Percentiles rank a stretch among this genome's conserved stretches.
Evolutionary conservation across 1,284 basidiomycete genomes (phyloP).

Genomic region (Rhodotorula sp.): DNA sequence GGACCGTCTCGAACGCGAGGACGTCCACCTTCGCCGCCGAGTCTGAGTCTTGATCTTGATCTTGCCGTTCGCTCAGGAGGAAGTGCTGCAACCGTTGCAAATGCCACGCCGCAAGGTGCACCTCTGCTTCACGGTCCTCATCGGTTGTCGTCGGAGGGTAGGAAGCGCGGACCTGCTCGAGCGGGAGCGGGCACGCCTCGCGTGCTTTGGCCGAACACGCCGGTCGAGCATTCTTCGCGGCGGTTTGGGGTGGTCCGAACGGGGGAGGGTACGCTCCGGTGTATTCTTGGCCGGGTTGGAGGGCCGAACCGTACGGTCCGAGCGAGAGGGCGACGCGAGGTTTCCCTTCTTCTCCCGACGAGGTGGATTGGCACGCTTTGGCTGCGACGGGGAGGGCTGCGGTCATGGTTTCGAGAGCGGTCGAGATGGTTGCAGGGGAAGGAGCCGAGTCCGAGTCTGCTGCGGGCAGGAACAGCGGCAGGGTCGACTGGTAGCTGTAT

Average conservation of each 20-base stretch:
- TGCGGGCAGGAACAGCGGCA: slow-evolving; percentile 33
- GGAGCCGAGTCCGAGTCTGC: neutral
- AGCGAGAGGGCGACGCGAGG: slow-evolving; percentile 33
- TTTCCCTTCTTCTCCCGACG: neutral
- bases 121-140: slow-evolving; percentile 7
- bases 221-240: neutral
- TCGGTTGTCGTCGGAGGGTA: neutral
- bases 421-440: neutral
- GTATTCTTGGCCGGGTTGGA: slow-evolving; percentile 43
- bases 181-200: slow-evolving; percentile 16
- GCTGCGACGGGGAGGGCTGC: slow-evolving; percentile 28
- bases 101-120: slow-evolving; percentile 36
- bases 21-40: slow-evolving; percentile 4
- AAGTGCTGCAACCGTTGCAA: slow-evolving; percentile 32
- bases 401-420: slow-evolving; percentile 19
- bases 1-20: slow-evolving; percentile 37
- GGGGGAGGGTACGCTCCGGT: slow-evolving; percentile 41
- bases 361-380: neutral
- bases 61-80: neutral
- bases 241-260: slow-evolving; percentile 15
- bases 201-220: slow-evolving; percentile 5
- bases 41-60: neutral
- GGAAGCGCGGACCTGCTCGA: slow-evolving; percentile 1
- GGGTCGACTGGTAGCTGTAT: slow-evolving; percentile 34
- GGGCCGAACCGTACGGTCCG: slow-evolving; percentile 41